Evolutionary conservation across 495 filamentous ascomycete genomes (phyloP), one percentile per base, ranked within the genome.

Genomic region (Penicillium cinerascens): DNA sequence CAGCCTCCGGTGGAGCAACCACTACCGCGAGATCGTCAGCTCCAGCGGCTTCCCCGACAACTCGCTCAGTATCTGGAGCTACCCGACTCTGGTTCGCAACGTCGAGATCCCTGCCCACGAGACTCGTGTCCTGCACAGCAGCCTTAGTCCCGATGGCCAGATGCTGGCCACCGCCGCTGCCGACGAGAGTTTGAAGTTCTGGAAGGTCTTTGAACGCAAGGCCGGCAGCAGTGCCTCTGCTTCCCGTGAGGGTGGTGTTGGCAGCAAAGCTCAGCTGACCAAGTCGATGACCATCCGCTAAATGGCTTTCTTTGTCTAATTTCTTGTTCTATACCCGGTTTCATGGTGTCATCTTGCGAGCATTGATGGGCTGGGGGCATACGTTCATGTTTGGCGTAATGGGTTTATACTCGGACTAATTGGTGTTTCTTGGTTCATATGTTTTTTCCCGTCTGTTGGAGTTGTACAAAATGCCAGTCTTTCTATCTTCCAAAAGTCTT

Each of bases 201-300:
- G 93, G 93, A 98, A 97, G 84, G 74, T 97, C 56, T 98, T 98
- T 60, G 93, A 98, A 81, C 96, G 95, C 82, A 96, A 96, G 80
- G 72, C 91, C 20, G 92, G 91, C 25, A 77, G 76, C 39, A 75
- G 69, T 48, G 79, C 78, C 42, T 69, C 79, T 1, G 74, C 82
- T 11, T 67, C 82, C 36, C 75, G 80, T 9, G 80, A 81, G 51
- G 78, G 78, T 29, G 68, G 77, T 46, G 76, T 84, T 35, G 77
- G 78, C 17, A 79, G 80, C 51, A 87, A 86, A 59, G 84, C 80
- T 9, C 84, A 87, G 56, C 86, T 96, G 81, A 82, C 81, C 63
- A 96, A 96, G 82, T 89, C 91, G 69, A 95, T 96, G 90, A 97
- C 93, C 44, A 97, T 97, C 68, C 89, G 92, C 51, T 97, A 86